These are phyloP conservation scores for Sporothrix protearum DNA, from an alignment of 2,329 filamentous ascomycete species.

Conservation along the genomic window DNA sequence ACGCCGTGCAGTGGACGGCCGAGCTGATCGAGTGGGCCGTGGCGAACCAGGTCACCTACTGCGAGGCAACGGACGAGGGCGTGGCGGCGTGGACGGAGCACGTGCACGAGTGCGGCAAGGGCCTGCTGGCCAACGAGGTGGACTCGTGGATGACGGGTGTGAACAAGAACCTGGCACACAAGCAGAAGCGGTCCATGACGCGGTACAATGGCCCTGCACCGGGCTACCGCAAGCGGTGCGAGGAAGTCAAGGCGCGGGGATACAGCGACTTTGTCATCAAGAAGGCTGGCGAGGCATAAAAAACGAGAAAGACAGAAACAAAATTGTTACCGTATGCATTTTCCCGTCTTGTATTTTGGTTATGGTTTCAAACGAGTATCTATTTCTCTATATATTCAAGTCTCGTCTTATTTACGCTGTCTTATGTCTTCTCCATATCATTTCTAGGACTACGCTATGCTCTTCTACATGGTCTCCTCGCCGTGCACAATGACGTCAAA, in stretches of 20 bases:
- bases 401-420: not conserved
- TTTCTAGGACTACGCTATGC: not conserved
- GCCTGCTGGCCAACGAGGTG: constrained; percentile 45
- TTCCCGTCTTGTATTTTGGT: not conserved
- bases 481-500: constrained; percentile 34
- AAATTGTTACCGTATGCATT: no score
- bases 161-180: constrained; percentile 48
- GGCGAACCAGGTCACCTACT: constrained; percentile 36
- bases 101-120: constrained; percentile 45
- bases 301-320: not conserved
- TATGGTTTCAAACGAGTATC: not conserved
- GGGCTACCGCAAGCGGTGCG: constrained; percentile 41
- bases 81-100: constrained; percentile 46
- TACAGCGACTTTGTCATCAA: constrained; percentile 29
- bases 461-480: not conserved
- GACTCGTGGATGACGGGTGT: constrained; percentile 56
- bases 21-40: constrained; percentile 39
- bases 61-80: constrained; percentile 41
- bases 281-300: not conserved
- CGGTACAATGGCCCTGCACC: constrained; percentile 46
- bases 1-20: constrained; percentile 55
- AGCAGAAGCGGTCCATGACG: constrained; percentile 45
- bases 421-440: not conserved
- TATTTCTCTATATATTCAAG: not conserved
- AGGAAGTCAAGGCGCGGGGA: constrained; percentile 34